phyloP scores from a whole-genome alignment of 208 protist genomes.

The Trypanosoma boissoni region DNA sequence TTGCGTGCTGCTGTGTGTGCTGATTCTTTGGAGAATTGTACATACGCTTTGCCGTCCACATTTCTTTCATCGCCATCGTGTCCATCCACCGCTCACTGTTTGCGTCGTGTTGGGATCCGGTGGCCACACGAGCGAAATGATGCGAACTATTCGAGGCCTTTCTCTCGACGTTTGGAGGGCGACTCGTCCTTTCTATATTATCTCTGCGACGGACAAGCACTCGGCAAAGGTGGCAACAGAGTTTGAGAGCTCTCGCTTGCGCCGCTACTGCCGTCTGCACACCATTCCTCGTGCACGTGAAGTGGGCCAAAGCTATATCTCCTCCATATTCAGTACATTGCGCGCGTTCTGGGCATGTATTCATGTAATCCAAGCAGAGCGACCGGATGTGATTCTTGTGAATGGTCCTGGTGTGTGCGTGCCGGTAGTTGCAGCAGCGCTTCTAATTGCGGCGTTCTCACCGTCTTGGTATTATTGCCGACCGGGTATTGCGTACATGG shows the following conservation, averaged over 20 bases:
- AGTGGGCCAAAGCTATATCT: conserved; percentile 88
- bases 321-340: conserved; percentile 75
- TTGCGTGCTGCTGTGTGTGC: not conserved
- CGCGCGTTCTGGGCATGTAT: conserved; percentile 28
- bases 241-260: conserved; percentile 47
- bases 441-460: conserved; percentile 44
- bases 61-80: not conserved
- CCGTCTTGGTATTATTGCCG: conserved; percentile 40
- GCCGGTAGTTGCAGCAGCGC: conserved; percentile 63
- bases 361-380: conserved; percentile 29
- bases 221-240: conserved; percentile 45
- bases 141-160: conserved; percentile 56
- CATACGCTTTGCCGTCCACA: conserved; percentile 4
- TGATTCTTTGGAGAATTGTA: conserved; percentile 20
- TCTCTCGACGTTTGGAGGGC: conserved; percentile 36
- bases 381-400: conserved; percentile 73
- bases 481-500: conserved; percentile 77
- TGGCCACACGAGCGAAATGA: conserved; percentile 92
- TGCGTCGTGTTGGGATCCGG: conserved; percentile 88
- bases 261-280: conserved; percentile 39
- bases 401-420: conserved; percentile 93
- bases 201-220: conserved; percentile 77
- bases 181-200: conserved; percentile 56
- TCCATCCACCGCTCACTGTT: conserved; percentile 34
- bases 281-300: conserved; percentile 86